Conservation (phyloP, 2,329 filamentous ascomycete species). For the Aspergillus aculeatus region DNA sequence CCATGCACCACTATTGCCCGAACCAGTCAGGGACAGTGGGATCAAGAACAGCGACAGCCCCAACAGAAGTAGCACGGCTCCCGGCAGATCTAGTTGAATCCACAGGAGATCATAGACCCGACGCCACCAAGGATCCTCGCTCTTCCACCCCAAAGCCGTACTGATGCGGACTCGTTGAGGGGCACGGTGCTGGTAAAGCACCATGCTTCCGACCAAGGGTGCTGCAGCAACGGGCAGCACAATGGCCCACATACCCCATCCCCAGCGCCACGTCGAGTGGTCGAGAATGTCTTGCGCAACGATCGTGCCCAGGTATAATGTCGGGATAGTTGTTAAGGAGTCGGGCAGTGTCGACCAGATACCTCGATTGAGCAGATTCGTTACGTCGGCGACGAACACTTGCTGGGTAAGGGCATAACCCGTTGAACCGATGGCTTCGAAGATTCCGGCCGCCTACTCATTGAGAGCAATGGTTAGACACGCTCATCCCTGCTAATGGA, state of each 20-base stretch:
- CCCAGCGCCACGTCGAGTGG: slow-evolving; percentile 45
- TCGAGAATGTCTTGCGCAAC: slow-evolving; percentile 38
- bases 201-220: slow-evolving; percentile 34
- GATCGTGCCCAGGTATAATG: slow-evolving; percentile 57
- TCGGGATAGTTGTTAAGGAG: slow-evolving; percentile 48
- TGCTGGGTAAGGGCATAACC: slow-evolving; percentile 62
- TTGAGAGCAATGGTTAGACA: background rate
- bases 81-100: slow-evolving; percentile 36
- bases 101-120: slow-evolving; percentile 20
- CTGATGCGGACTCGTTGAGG: background rate
- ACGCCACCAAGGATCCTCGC: slow-evolving; percentile 17
- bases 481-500: slow-evolving; percentile 26
- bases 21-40: slow-evolving; percentile 41
- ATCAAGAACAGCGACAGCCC: slow-evolving; percentile 38
- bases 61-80: slow-evolving; percentile 32
- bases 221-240: slow-evolving; percentile 36
- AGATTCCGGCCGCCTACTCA: slow-evolving; percentile 46
- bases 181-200: slow-evolving; percentile 32
- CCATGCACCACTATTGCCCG: slow-evolving; percentile 28
- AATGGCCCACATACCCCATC: slow-evolving; percentile 45
- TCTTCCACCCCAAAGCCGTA: slow-evolving; percentile 2
- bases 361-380: slow-evolving; percentile 59
- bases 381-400: slow-evolving; percentile 65
- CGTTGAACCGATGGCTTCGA: slow-evolving; percentile 61
- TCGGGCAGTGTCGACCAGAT: slow-evolving; percentile 60